Percentiles rank a stretch among this genome's conserved stretches.
These are phyloP conservation scores for Paxillus rubicundulus DNA, from an alignment of 768 basidiomycete species.

Conservation along the genomic window DNA sequence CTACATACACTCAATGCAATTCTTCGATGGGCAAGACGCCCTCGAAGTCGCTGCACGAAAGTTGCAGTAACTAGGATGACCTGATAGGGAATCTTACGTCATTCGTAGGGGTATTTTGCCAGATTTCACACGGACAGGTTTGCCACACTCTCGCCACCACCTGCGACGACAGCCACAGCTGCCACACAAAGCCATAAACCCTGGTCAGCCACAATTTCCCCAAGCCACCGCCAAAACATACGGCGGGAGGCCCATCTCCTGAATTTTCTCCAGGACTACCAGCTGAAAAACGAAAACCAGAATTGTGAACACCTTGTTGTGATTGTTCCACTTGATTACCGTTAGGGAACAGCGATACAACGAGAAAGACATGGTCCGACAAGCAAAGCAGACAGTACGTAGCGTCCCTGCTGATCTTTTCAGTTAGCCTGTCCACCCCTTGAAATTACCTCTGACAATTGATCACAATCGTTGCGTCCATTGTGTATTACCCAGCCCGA, in stretches of 20 bases:
- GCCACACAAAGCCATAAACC: constrained; percentile 24
- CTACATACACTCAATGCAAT: background rate
- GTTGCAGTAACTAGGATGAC: background rate
- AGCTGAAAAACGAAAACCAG: background rate
- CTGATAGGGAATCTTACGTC: constrained; percentile 1
- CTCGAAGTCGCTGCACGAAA: too few species aligned
- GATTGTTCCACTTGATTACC: constrained; percentile 5
- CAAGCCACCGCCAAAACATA: constrained; percentile 16
- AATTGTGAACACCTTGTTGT: constrained; percentile 6
- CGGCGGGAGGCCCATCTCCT: background rate
- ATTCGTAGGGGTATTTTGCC: background rate
- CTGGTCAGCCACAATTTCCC: constrained; percentile 28
- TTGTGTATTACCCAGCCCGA: constrained; percentile 29
- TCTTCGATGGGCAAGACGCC: background rate
- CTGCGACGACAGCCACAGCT: constrained; percentile 18
- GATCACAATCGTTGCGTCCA: constrained; percentile 4
- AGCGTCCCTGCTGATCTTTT: constrained; percentile 11
- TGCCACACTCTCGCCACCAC: constrained; percentile 11
- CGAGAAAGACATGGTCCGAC: constrained; percentile 27
- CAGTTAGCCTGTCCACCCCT: constrained; percentile 22
- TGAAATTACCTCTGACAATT: constrained; percentile 3
- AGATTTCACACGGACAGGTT: constrained; percentile 1
- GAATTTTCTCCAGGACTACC: background rate
- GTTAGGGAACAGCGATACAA: background rate
- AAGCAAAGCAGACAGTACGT: constrained; percentile 36